Percentiles rank a stretch among this genome's conserved stretches.
Conservation (phyloP, 2,329 filamentous ascomycete species). For the Hyphodiscus sp. region DNA sequence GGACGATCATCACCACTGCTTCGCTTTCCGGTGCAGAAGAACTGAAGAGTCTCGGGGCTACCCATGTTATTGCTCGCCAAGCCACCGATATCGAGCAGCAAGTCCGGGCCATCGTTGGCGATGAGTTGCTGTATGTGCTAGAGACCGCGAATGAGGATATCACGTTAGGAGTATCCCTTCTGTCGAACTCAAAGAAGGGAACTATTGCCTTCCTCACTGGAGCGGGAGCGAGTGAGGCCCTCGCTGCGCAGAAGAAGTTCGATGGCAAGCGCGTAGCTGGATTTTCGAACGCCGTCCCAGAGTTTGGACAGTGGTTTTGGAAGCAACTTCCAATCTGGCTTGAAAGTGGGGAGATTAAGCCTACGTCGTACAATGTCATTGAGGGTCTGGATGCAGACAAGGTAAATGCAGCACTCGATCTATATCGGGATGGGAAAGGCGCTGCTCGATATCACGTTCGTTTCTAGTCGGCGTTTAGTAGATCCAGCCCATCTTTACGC, state of each 20-base stretch:
- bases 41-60: constrained; percentile 33
- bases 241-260: neutral
- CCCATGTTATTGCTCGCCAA: constrained; percentile 36
- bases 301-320: constrained; percentile 31
- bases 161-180: constrained; percentile 28
- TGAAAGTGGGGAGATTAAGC: constrained; percentile 27
- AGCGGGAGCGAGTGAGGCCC: neutral
- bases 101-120: constrained; percentile 32
- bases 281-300: constrained; percentile 12
- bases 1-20: constrained; percentile 33
- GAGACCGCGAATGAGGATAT: constrained; percentile 30
- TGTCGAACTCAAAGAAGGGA: constrained; percentile 32
- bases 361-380: constrained; percentile 28
- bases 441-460: neutral
- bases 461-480: neutral
- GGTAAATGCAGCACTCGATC: constrained; percentile 34
- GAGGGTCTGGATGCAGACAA: constrained; percentile 30
- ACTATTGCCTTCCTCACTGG: constrained; percentile 1
- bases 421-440: constrained; percentile 32
- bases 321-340: constrained; percentile 27
- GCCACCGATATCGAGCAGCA: constrained; percentile 24
- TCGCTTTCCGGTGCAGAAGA: constrained; percentile 22
- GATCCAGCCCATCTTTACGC: neutral
- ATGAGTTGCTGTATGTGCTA: constrained; percentile 34
- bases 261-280: neutral